A percentile compares a stretch with the other conserved stretches of the same genome.
These are phyloP conservation scores for Yarrowia phangngaensis DNA, from an alignment of 805 yeast genomes.

Conservation along the genomic window DNA sequence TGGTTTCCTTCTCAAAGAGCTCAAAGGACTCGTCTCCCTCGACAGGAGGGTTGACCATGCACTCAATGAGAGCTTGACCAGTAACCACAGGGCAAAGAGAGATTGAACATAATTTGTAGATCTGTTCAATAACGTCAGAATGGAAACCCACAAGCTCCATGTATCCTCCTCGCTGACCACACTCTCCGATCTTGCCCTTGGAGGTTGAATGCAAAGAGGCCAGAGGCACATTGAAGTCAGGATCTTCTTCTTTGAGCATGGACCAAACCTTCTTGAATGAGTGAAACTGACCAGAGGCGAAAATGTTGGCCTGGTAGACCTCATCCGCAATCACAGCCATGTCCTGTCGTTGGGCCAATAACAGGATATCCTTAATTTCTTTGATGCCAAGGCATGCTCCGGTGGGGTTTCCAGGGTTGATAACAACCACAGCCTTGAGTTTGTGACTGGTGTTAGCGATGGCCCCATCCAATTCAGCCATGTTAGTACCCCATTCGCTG, in stretches of 20 bases:
- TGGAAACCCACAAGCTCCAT: slow-evolving; percentile 87
- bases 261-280: slow-evolving; percentile 80
- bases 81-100: slow-evolving; percentile 90
- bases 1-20: slow-evolving; percentile 59
- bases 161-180: slow-evolving; percentile 99
- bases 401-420: slow-evolving; percentile 98
- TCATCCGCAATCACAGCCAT: slow-evolving; percentile 92
- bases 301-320: slow-evolving; percentile 93
- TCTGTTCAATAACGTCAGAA: slow-evolving; percentile 61
- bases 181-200: slow-evolving; percentile 95
- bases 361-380: slow-evolving; percentile 66
- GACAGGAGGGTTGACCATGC: slow-evolving; percentile 89
- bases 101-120: slow-evolving; percentile 84
- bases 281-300: slow-evolving; percentile 64
- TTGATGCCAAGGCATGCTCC: slow-evolving; percentile 71
- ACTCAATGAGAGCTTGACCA: slow-evolving; percentile 89
- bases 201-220: slow-evolving; percentile 97
- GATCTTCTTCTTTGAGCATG: slow-evolving; percentile 52
- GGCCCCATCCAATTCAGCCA: slow-evolving; percentile 42
- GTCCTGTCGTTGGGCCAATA: slow-evolving; percentile 79
- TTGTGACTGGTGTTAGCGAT: slow-evolving; percentile 33
- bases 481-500: slow-evolving; percentile 78
- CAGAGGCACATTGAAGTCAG: slow-evolving; percentile 67
- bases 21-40: slow-evolving; percentile 72
- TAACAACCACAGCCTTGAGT: slow-evolving; percentile 82